Evolutionary conservation across 2,329 filamentous ascomycete species (phyloP).

Genomic region (Colletotrichum phormii): DNA sequence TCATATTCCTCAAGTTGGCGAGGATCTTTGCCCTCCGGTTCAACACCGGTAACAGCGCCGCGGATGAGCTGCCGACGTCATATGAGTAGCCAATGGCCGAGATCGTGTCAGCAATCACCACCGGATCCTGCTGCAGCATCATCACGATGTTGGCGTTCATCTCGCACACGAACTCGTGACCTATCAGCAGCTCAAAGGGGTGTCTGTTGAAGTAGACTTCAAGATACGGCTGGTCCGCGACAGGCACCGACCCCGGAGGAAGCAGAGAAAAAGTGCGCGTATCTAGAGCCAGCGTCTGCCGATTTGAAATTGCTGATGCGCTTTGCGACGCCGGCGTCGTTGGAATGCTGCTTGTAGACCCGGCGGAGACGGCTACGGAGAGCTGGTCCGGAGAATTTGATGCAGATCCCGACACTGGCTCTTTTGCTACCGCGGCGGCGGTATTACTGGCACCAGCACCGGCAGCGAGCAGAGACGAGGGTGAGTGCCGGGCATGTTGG

Average conservation of each 20-base stretch:
- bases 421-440: not conserved
- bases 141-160: conserved; percentile 46
- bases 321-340: not conserved
- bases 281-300: not conserved
- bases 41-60: conserved; percentile 40
- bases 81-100: conserved; percentile 46
- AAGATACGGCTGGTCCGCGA: conserved; percentile 43
- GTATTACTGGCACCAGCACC: not conserved
- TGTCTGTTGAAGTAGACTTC: conserved; percentile 46
- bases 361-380: not conserved
- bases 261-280: conserved; percentile 38
- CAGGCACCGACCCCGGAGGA: conserved; percentile 41
- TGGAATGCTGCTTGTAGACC: not conserved
- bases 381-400: not conserved
- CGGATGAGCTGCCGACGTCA: conserved; percentile 34
- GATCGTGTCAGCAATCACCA: conserved; percentile 43
- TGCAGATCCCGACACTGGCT: not conserved
- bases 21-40: conserved; percentile 44
- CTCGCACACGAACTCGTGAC: conserved; percentile 45
- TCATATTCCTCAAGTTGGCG: conserved; percentile 41
- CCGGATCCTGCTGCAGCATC: conserved; percentile 44
- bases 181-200: conserved; percentile 44
- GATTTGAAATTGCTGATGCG: not conserved
- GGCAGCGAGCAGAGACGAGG: not conserved
- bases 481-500: not conserved